Conservation (phyloP, 345 rosid genomes). For the Linum tenue region DNA sequence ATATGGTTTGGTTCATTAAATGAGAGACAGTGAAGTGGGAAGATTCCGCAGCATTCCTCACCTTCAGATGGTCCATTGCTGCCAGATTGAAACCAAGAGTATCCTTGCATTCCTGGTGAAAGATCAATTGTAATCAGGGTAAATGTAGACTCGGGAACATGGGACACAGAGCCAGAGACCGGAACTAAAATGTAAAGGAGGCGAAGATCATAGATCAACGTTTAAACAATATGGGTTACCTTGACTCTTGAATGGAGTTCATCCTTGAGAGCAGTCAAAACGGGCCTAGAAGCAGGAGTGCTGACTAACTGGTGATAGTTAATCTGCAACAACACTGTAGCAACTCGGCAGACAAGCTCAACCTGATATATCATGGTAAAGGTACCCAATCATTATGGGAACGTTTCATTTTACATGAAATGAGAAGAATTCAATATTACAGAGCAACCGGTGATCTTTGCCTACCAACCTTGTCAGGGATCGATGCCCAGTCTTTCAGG, state of each 20-base stretch:
- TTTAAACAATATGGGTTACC: constrained; percentile 27
- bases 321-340: constrained; percentile 58
- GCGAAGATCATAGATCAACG: neutral
- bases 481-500: constrained; percentile 60
- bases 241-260: constrained; percentile 58
- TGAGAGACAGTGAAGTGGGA: too few species aligned
- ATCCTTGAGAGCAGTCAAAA: constrained; percentile 61
- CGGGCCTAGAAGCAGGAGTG: constrained; percentile 71
- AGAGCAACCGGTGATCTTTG: neutral
- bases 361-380: constrained; percentile 33
- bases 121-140: neutral
- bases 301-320: constrained; percentile 74
- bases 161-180: too few species aligned
- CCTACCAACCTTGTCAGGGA: constrained; percentile 72
- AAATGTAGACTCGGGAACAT: neutral
- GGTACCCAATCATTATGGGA: too few species aligned
- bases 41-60: constrained; percentile 10
- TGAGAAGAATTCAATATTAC: too few species aligned
- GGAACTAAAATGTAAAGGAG: too few species aligned
- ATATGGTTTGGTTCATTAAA: neutral
- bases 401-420: too few species aligned
- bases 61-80: constrained; percentile 93
- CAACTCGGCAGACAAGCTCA: constrained; percentile 75
- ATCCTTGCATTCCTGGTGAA: constrained; percentile 74
- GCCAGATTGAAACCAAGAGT: constrained; percentile 86